These are phyloP conservation scores for Ensete glaucum DNA, from an alignment of 176 grass and related monocot species.

Conservation along the genomic window DNA sequence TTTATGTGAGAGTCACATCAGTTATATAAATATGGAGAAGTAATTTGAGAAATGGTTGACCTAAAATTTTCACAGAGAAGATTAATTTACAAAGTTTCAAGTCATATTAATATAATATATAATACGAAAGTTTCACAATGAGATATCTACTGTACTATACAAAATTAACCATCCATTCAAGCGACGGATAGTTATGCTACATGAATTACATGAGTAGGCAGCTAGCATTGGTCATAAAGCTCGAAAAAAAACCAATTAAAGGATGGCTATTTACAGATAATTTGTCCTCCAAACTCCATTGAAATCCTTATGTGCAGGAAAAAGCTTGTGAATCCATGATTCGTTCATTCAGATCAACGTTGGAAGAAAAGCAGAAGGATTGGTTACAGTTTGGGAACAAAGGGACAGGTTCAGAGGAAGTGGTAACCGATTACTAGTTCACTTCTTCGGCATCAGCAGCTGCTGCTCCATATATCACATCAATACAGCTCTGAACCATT, in stretches of 20 bases:
- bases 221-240: background rate
- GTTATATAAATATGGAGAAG: too few species aligned
- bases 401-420: background rate
- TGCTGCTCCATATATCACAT: constrained; percentile 39
- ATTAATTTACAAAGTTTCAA: too few species aligned
- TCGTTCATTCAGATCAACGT: background rate
- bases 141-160: too few species aligned
- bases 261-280: background rate
- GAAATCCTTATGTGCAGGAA: background rate
- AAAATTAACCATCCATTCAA: too few species aligned
- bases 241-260: background rate
- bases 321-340: background rate
- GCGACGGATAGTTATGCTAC: too few species aligned
- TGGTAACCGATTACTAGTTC: background rate
- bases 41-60: too few species aligned
- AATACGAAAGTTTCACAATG: too few species aligned
- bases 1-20: too few species aligned
- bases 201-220: too few species aligned
- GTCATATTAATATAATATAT: too few species aligned
- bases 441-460: background rate
- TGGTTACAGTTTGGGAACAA: background rate
- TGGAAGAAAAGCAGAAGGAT: background rate
- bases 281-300: too few species aligned
- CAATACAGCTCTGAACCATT: constrained; percentile 48
- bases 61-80: too few species aligned